Conservation (phyloP, 345 rosid genomes). For the Populus ilicifolia region DNA sequence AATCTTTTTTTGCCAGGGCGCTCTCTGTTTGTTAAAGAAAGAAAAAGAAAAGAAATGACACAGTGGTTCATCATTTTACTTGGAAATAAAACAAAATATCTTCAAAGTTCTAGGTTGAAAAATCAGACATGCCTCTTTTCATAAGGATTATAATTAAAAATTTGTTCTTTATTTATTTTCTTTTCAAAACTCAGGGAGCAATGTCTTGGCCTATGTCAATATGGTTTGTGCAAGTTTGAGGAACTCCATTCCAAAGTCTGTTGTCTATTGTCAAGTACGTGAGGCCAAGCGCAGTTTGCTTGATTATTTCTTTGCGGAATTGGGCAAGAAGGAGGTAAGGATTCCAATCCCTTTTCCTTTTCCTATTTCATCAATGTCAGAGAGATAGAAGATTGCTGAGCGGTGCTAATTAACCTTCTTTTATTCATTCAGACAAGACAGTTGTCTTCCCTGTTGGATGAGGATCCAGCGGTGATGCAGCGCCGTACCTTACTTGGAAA, state of each 20-base stretch:
- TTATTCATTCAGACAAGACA: constrained; percentile 47
- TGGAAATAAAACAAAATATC: too few relatives aligned
- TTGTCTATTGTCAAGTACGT: constrained; percentile 91
- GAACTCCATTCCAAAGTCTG: constrained; percentile 83
- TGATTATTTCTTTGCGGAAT: constrained; percentile 76
- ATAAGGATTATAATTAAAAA: too few relatives aligned
- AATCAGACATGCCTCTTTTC: too few relatives aligned
- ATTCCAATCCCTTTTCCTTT: background rate
- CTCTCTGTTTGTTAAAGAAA: too few relatives aligned
- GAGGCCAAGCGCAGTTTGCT: constrained; percentile 90
- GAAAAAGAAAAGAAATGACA: too few relatives aligned
- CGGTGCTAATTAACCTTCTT: background rate
- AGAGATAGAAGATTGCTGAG: background rate
- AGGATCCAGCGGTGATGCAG: constrained; percentile 85
- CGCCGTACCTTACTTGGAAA: constrained; percentile 62
- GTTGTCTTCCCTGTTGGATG: constrained; percentile 57
- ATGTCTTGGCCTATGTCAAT: constrained; percentile 69
- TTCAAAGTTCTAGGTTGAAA: too few relatives aligned
- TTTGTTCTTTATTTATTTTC: background rate
- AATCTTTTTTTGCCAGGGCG: too few relatives aligned
- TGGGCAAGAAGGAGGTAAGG: constrained; percentile 79
- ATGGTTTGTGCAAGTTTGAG: constrained; percentile 80
- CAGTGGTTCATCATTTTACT: too few relatives aligned
- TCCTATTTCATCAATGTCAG: background rate
- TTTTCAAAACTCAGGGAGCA: constrained; percentile 45